These are phyloP conservation scores for Artemisia argyi DNA, from an alignment of 129 eudicot genomes.

Conservation along the genomic window DNA sequence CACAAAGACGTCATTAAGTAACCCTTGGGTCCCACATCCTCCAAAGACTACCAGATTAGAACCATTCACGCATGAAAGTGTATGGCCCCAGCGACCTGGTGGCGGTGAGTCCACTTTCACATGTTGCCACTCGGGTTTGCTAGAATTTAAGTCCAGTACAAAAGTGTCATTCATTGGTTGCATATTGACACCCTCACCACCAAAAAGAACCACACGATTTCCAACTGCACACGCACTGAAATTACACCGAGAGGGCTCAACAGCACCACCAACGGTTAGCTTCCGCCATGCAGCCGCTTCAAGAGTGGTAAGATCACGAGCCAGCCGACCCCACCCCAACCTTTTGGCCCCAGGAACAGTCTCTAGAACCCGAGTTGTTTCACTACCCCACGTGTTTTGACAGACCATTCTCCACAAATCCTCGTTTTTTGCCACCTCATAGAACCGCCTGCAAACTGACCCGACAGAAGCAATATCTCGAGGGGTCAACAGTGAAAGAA, in stretches of 20 bases:
- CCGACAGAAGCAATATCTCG: conserved; percentile 91
- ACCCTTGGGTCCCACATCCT: conserved; percentile 88
- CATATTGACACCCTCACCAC: conserved; percentile 92
- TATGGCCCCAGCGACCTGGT: conserved; percentile 98
- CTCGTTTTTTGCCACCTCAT: conserved; percentile 68
- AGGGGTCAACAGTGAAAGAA: conserved; percentile 75
- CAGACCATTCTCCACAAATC: conserved; percentile 93
- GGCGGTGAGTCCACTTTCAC: conserved; percentile 87
- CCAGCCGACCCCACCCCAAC: conserved; percentile 89
- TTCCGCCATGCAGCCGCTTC: conserved; percentile 95
- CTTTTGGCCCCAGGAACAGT: conserved; percentile 85
- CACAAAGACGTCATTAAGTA: conserved; percentile 82
- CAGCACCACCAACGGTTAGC: conserved; percentile 77
- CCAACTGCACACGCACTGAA: conserved; percentile 98
- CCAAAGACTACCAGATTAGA: conserved; percentile 90
- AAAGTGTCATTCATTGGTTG: conserved; percentile 94
- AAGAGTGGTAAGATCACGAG: conserved; percentile 86
- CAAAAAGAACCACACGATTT: conserved; percentile 82
- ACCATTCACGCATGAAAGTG: conserved; percentile 81
- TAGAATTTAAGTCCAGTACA: conserved; percentile 72
- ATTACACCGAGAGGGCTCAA: conserved; percentile 95
- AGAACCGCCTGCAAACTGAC: conserved; percentile 67
- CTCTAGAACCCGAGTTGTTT: conserved; percentile 76
- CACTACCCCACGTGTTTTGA: conserved; percentile 94
- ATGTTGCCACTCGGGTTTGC: conserved; percentile 82